Percentiles rank a stretch among this genome's conserved stretches.
Conservation (phyloP, 768 basidiomycete species). For the Collybia mongolica region DNA sequence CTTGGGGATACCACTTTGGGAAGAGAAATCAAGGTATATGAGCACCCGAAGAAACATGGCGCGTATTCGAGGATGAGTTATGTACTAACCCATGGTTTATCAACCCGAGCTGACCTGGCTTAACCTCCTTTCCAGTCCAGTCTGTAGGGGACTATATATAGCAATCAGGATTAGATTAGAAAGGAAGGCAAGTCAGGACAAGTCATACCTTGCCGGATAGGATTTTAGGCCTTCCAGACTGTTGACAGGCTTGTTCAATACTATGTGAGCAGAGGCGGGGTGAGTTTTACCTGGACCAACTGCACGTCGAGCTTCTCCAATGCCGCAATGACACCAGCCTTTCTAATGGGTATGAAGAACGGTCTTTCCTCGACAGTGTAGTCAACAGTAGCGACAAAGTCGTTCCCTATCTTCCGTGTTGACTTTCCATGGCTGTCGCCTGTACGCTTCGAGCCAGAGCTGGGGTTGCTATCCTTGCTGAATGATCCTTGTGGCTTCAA, state of each 20-base stretch:
- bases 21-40: too few species aligned
- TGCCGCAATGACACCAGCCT: constrained; percentile 66
- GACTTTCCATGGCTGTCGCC: constrained; percentile 10
- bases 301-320: constrained; percentile 68
- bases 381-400: constrained; percentile 48
- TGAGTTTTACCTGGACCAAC: constrained; percentile 43
- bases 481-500: constrained; percentile 12
- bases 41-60: too few species aligned
- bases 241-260: background rate
- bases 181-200: too few species aligned
- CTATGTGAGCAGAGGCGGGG: constrained; percentile 5
- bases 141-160: constrained; percentile 48
- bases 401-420: constrained; percentile 19
- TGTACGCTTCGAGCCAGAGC: constrained; percentile 8
- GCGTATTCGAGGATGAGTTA: background rate
- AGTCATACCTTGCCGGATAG: constrained; percentile 59
- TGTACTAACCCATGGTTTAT: constrained; percentile 61
- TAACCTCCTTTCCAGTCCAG: constrained; percentile 72
- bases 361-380: constrained; percentile 56
- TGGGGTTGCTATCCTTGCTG: constrained; percentile 15
- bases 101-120: constrained; percentile 70
- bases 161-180: background rate
- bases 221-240: constrained; percentile 58
- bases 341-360: constrained; percentile 70
- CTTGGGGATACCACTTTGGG: constrained; percentile 69